Evolutionary conservation across 176 grass and related monocot species (phyloP).

Genomic region (Triticum dicoccoides): DNA sequence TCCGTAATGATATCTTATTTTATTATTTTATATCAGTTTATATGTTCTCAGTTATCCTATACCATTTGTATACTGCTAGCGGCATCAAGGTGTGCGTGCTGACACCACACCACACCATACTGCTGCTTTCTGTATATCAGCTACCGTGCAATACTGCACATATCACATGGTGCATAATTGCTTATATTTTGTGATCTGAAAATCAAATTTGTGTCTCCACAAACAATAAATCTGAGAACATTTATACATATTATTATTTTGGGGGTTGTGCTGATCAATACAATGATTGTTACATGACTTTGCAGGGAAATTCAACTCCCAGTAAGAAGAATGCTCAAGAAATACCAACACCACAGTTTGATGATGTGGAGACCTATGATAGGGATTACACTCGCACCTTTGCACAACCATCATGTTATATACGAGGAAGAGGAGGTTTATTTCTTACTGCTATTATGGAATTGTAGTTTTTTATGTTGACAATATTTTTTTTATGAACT

Average conservation of each 20-base stretch:
- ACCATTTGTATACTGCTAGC: not conserved
- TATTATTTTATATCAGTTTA: not conserved
- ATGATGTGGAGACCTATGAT: constrained; percentile 84
- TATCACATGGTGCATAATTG: not conserved
- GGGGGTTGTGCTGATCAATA: not conserved
- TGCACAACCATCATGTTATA: constrained; percentile 73
- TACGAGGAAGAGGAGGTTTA: constrained; percentile 98
- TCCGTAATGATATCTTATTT: not conserved
- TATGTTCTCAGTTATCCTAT: not conserved
- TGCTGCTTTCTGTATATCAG: not conserved
- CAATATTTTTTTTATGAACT: constrained; percentile 26
- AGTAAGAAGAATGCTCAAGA: constrained; percentile 82
- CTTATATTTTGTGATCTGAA: not conserved
- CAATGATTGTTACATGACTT: constrained; percentile 9
- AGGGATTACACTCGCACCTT: constrained; percentile 97
- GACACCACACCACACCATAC: too few species aligned
- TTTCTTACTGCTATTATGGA: constrained; percentile 22
- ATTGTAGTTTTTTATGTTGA: not conserved
- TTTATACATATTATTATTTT: not conserved
- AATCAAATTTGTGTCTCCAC: not conserved
- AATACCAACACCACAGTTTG: constrained; percentile 96
- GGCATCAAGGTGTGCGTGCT: not conserved
- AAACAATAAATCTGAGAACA: not conserved
- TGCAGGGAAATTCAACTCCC: constrained; percentile 56
- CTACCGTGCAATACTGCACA: not conserved